Conservation (phyloP, 768 basidiomycete species). For the Leccinum sublutescens region DNA sequence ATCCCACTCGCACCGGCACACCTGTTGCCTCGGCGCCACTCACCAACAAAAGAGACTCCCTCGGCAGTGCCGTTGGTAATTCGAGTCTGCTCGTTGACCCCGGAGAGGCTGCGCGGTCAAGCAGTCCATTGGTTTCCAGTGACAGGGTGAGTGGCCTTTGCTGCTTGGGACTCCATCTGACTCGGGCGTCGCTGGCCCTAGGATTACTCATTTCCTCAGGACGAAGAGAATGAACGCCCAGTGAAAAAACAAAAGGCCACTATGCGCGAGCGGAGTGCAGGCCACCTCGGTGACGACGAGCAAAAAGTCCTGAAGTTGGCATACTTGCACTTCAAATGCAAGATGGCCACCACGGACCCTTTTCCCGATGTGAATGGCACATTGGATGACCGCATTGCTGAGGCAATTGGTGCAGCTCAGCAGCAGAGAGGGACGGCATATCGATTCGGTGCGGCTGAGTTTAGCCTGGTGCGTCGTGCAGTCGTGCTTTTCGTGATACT, state of each 20-base stretch:
- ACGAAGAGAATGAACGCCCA: neutral
- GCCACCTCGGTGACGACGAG: neutral
- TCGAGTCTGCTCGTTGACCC: too few species aligned
- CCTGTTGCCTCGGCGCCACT: too few species aligned
- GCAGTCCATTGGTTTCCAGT: too few species aligned
- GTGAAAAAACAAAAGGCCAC: neutral
- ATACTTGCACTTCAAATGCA: neutral
- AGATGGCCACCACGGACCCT: neutral
- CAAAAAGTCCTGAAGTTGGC: neutral
- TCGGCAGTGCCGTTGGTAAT: too few species aligned
- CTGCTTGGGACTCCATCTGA: too few species aligned
- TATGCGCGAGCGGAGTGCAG: neutral
- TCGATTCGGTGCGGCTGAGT: neutral
- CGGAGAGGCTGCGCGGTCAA: too few species aligned
- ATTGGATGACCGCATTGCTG: neutral
- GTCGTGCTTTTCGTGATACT: neutral
- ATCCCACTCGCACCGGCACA: too few species aligned
- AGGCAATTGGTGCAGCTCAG: neutral
- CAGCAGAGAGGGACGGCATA: neutral
- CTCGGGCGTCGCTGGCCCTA: too few species aligned
- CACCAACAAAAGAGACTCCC: too few species aligned
- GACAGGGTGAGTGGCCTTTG: too few species aligned
- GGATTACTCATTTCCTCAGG: too few species aligned
- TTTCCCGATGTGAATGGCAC: neutral
- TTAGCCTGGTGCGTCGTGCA: neutral